A percentile compares a stretch with the other conserved stretches of the same genome.
Conservation (phyloP, 176 grass and related monocot species). For the Raddia guianensis region DNA sequence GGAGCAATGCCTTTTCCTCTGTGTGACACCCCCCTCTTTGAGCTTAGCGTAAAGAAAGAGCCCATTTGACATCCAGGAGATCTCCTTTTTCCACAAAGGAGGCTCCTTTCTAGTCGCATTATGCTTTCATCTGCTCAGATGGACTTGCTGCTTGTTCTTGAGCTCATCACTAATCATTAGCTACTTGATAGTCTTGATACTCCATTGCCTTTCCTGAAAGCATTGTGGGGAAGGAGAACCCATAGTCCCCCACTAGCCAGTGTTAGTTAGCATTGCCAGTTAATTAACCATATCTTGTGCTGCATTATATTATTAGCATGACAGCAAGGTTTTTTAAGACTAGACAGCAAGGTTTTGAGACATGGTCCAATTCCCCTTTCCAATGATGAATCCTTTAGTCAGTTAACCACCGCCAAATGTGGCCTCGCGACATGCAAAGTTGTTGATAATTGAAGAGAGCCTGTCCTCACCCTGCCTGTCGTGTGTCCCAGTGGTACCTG, state of each 20-base stretch:
- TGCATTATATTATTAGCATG: not conserved
- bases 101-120: slow-evolving; percentile 46
- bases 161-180: slow-evolving; percentile 47
- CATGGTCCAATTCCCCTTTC: slow-evolving; percentile 30
- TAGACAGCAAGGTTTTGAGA: not conserved
- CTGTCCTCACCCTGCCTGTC: slow-evolving; percentile 25
- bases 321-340: not conserved
- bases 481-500: slow-evolving; percentile 37
- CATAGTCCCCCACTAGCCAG: not conserved
- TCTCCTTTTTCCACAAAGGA: slow-evolving; percentile 52
- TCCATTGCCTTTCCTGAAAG: slow-evolving; percentile 15
- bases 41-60: slow-evolving; percentile 32
- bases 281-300: slow-evolving; percentile 39
- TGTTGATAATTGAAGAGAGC: slow-evolving; percentile 19
- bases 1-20: slow-evolving; percentile 2
- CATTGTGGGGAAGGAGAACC: not conserved
- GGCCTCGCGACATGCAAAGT: slow-evolving; percentile 13
- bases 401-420: slow-evolving; percentile 35
- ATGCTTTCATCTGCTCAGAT: slow-evolving; percentile 46
- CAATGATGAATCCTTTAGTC: slow-evolving; percentile 37
- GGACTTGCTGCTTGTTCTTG: slow-evolving; percentile 32
- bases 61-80: slow-evolving; percentile 41
- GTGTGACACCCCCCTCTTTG: slow-evolving; percentile 1
- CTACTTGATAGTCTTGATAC: slow-evolving; percentile 23
- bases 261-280: slow-evolving; percentile 16